Percentiles rank a stretch among this genome's conserved stretches.
Conservation (phyloP, 805 yeast species). For the Candida cerambycidarum region DNA sequence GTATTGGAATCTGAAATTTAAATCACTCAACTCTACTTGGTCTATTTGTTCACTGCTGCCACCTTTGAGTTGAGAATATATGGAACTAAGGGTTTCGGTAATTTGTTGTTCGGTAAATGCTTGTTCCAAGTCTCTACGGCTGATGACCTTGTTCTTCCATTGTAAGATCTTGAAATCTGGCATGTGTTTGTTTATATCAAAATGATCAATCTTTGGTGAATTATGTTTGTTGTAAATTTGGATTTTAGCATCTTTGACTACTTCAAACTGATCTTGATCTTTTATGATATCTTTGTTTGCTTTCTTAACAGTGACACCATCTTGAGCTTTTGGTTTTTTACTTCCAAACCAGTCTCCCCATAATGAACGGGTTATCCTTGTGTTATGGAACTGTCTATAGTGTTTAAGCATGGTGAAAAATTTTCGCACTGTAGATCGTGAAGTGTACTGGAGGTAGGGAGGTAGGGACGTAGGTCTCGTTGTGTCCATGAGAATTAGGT, state of each 20-base stretch:
- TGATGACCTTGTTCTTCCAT: constrained; percentile 34
- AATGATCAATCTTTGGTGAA: constrained; percentile 30
- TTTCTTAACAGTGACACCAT: background rate
- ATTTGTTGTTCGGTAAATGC: constrained; percentile 26
- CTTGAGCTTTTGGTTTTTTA: constrained; percentile 18
- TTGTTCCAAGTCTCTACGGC: constrained; percentile 25
- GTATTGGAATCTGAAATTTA: constrained; percentile 49
- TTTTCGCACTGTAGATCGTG: constrained; percentile 6
- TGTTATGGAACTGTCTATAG: constrained; percentile 12
- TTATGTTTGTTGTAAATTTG: constrained; percentile 36
- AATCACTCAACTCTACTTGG: constrained; percentile 33
- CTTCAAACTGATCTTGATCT: constrained; percentile 38
- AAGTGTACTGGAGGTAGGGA: too few relatives aligned
- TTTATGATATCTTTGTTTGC: constrained; percentile 29
- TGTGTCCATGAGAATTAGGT: too few relatives aligned
- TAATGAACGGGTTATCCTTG: constrained; percentile 19
- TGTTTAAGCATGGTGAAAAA: constrained; percentile 6
- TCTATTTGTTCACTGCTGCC: constrained; percentile 14
- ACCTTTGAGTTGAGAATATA: constrained; percentile 24
- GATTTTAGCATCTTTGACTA: constrained; percentile 31
- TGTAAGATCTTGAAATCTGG: constrained; percentile 33
- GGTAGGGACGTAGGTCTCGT: too few relatives aligned
- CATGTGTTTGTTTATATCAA: constrained; percentile 29
- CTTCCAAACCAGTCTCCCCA: constrained; percentile 36
- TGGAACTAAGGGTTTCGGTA: constrained; percentile 22